Base-by-base conservation (phyloP, 306 rosid genomes). In the Glycine soja region DNA sequence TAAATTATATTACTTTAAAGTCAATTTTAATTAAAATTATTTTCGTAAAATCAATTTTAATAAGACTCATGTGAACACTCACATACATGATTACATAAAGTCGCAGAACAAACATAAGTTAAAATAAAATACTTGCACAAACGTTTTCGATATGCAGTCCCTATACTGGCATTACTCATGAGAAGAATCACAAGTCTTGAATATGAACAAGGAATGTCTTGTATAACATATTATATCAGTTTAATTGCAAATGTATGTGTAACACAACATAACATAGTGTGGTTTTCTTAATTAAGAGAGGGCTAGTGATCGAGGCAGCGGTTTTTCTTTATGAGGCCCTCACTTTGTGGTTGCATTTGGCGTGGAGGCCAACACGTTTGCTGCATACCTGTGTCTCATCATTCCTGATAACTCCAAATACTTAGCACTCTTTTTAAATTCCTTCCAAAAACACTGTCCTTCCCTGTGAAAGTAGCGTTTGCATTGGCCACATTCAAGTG, bases 331-430 rank as follows among this genome's bases (percentile, higher is more conserved):
- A 61, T 12, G 12, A 15, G 32, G 15, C 15, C 12, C 14, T 45
- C 40, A 5, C 72, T 67, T 67, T 15, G 72, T 15, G 53, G 72
- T 67, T 67, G 16, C n/a, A 18, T 46, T 69, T 4, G 74, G 74
- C 3, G 56, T 69, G 74, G 74, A 45, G 38, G 74, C 40, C 15
- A 69, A 46, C 52, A 69, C 74, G 10, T 69, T 69, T 69, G 74
- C 74, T 10, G 74, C 56, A 16, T 69, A 69, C 56, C 56, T 69
- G 9, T 69, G 74, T 11, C 74, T 45, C 40, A 9, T 45, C 9
- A 5, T 11, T 18, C 74, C 74, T 5, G 74, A 69, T 47, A 69
- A 45, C 38, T 0, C 40, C 16, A 69, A 69, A 69, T 69, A 69
- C 56, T 69, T 69, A 5, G 15, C 56, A 12, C 74, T 69, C 38